phyloP scores from a whole-genome alignment of 805 yeast species.

The Starmerella vitae region DNA sequence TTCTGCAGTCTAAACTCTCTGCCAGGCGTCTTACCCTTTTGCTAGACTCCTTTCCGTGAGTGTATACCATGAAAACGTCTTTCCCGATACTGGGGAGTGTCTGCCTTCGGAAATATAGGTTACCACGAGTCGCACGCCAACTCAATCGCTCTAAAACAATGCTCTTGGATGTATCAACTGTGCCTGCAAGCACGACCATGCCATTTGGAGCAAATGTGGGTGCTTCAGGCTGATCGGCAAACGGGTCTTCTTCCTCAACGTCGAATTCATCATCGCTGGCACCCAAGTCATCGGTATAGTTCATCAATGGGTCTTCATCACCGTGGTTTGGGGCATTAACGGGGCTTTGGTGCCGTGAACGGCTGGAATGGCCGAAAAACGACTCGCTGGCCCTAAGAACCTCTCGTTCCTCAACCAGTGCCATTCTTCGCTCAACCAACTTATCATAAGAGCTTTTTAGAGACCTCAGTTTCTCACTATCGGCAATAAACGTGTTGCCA shows the following conservation, averaged over 20 bases:
- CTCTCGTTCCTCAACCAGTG: slow-evolving; percentile 56
- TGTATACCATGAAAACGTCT: slow-evolving; percentile 75
- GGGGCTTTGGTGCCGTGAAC: slow-evolving; percentile 2
- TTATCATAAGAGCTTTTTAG: slow-evolving; percentile 52
- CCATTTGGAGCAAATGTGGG: slow-evolving; percentile 4
- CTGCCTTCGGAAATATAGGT: slow-evolving; percentile 59
- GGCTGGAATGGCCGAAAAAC: slow-evolving; percentile 24
- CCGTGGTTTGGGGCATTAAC: background rate
- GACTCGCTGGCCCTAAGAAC: slow-evolving; percentile 39
- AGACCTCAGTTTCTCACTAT: slow-evolving; percentile 61
- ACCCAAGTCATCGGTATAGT: slow-evolving; percentile 6
- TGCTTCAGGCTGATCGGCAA: background rate
- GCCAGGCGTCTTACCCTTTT: slow-evolving; percentile 65
- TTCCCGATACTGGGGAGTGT: slow-evolving; percentile 56
- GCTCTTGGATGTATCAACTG: slow-evolving; percentile 58
- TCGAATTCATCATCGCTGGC: slow-evolving; percentile 12
- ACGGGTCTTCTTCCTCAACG: slow-evolving; percentile 18
- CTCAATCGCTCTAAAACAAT: slow-evolving; percentile 64
- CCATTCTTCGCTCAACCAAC: slow-evolving; percentile 47
- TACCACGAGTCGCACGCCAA: slow-evolving; percentile 91
- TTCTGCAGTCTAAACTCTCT: slow-evolving; percentile 74
- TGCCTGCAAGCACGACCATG: slow-evolving; percentile 52
- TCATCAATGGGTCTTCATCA: slow-evolving; percentile 28
- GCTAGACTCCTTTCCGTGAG: slow-evolving; percentile 69
- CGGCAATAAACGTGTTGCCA: slow-evolving; percentile 43